Evolutionary conservation across 2,329 filamentous ascomycete species (phyloP), one percentile per base, ranked within the genome.

Genomic region (Penicillium sp.): DNA sequence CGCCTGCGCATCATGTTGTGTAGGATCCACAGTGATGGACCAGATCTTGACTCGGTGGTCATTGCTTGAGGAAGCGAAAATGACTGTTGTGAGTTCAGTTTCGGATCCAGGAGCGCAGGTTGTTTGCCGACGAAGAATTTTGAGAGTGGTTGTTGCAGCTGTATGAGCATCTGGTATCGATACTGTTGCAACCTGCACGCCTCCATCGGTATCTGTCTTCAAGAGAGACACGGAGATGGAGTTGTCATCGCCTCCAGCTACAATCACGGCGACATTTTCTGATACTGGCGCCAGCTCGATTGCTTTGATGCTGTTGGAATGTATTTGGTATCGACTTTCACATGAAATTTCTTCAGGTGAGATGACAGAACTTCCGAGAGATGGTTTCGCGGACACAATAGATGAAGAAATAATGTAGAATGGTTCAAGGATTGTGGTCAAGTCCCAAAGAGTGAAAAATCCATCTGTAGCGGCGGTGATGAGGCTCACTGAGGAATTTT

Each of bases 181-280:
- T 2, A 74, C 52, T 0, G 69, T 74, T 23, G 55, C 54, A 10
- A 74, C 65, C 15, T 51, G 48, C n/a, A 48, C 54, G 15, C 47
- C 56, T 26, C 44, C 26, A 23, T 58, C 50, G n/a, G 47, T 15
- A 5, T 45, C 42, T 3, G 64, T 63, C 15, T 46, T 60, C 26
- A 79, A 61, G 29, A 80, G 66, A 0, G 81, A 81, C 10, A 89
- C 64, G 0, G 82, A 86, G 0, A 97, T 70, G 3, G 87, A 87
- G 56, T 94, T 94, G 70, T 97, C 94, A 63, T 99, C 94, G 21
- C 94, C 91, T 24, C 89, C 90, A 0, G 90, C 91, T 4, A 89
- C 70, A 16, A 95, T 66, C 0, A 88, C 59, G 59, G 75, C 61
- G 47, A 71, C 59, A n/a, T 60, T 62, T 28, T 66, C 57, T 16